Evolutionary conservation across 345 rosid species (phyloP), one percentile per base, ranked within the genome.

Genomic region (Acer saccharum): DNA sequence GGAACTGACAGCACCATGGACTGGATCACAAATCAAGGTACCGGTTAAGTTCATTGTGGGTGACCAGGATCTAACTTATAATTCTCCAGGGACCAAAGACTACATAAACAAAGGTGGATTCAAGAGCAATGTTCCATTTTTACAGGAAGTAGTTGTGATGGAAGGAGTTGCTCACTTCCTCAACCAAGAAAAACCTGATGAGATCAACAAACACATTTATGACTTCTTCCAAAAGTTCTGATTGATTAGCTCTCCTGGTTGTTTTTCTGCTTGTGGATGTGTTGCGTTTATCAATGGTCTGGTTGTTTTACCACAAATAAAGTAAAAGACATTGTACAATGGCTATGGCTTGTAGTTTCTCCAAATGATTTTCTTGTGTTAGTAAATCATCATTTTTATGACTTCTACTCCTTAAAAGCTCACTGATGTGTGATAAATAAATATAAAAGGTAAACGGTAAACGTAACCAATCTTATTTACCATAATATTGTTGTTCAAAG

Each of bases 21-120:
- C 89, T 0, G 90, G 91, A 43, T 76, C 81, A 64, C 74, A 69
- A 80, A 80, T 92, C n/a, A 25, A 68, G 54, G 96, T 91, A 32
- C 98, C 98, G 0, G 88, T 84, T 18, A 93, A 92, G 82, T 93
- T 90, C 76, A 83, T 93, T 0, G 83, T 93, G 14, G 99, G 99
- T 1, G 98, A 91, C 72, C 78, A 71, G 43, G 99, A 95, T 85
- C 50, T 86, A 77, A 85, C 88, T 1, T 94, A 93, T 73, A 81
- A 86, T 48, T 20, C 78, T 0, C 89, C 92, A 0, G 94, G 92
- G 7, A 61, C 79, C 46, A 90, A 93, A 50, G 94, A 90, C 3
- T 90, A 82, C 69, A 81, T 93, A 7, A 72, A 91, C 69, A 73
- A 76, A 18, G 91, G 89, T 3, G 93, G 84, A 20, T 80, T 94